A percentile compares a stretch with the other conserved stretches of the same genome.
Conservation (phyloP, 495 filamentous ascomycete genomes). For the Aspergillus haitiensis region DNA sequence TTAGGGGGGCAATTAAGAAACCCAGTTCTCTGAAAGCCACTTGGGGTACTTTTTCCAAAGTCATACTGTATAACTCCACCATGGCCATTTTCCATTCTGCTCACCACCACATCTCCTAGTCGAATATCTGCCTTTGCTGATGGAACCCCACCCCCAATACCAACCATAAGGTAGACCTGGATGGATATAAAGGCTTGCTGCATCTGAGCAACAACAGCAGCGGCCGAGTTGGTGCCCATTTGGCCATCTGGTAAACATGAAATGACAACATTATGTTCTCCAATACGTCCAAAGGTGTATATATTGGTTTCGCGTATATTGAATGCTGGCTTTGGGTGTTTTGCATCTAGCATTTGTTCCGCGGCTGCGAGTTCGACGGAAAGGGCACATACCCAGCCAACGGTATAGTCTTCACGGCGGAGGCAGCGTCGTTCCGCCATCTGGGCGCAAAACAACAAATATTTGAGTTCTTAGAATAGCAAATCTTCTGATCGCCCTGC, state of each 20-base stretch:
- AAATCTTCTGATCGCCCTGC: too few species aligned
- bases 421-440: too few species aligned
- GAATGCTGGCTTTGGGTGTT: slow-evolving; percentile 20
- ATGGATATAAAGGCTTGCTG: slow-evolving; percentile 24
- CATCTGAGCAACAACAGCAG: slow-evolving; percentile 28
- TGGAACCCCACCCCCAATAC: slow-evolving; percentile 40
- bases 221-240: slow-evolving; percentile 31
- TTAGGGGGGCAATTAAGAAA: slow-evolving; percentile 35
- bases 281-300: slow-evolving; percentile 35
- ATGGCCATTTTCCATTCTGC: slow-evolving; percentile 16
- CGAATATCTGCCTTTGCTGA: slow-evolving; percentile 28
- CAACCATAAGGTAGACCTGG: slow-evolving; percentile 31
- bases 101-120: slow-evolving; percentile 40
- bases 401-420: slow-evolving; percentile 26
- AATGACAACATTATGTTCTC: slow-evolving; percentile 37
- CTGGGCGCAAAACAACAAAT: too few species aligned
- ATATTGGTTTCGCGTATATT: slow-evolving; percentile 26
- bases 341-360: slow-evolving; percentile 32
- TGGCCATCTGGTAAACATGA: slow-evolving; percentile 28
- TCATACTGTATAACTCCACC: slow-evolving; percentile 40
- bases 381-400: slow-evolving; percentile 40
- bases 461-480: too few species aligned
- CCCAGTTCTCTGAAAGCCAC: slow-evolving; percentile 38
- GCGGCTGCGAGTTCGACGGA: slow-evolving; percentile 32
- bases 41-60: slow-evolving; percentile 35